These are phyloP conservation scores for Musa itinerans DNA, from an alignment of 176 grass and related monocot species.

Conservation along the genomic window DNA sequence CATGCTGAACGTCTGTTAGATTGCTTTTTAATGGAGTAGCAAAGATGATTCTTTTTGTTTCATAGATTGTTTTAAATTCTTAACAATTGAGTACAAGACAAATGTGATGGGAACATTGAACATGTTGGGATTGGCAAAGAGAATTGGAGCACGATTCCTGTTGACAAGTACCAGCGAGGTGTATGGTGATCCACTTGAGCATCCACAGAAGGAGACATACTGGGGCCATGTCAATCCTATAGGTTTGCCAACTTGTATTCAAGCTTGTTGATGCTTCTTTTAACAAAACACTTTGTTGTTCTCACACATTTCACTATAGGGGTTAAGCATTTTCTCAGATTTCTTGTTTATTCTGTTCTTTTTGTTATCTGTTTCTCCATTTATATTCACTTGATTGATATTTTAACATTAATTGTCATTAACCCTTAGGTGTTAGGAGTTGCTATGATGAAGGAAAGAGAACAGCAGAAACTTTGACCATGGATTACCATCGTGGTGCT, in stretches of 20 bases:
- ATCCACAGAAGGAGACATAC: slow-evolving; percentile 92
- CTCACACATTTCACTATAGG: too few relatives aligned
- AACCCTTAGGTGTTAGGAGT: slow-evolving; percentile 66
- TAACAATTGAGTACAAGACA: slow-evolving; percentile 72
- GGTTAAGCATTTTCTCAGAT: background rate
- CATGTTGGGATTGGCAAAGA: slow-evolving; percentile 93
- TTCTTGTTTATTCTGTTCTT: background rate
- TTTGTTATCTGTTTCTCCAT: background rate
- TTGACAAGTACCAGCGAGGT: slow-evolving; percentile 92
- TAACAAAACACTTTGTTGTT: background rate
- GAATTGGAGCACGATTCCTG: slow-evolving; percentile 75
- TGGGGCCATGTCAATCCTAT: slow-evolving; percentile 98
- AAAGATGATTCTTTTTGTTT: background rate
- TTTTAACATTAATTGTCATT: background rate
- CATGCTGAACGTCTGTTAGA: too few relatives aligned
- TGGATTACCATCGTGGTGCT: slow-evolving; percentile 95
- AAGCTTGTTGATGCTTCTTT: background rate
- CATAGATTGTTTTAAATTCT: slow-evolving; percentile 21
- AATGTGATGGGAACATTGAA: slow-evolving; percentile 97
- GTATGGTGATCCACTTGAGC: slow-evolving; percentile 86
- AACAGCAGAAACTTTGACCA: slow-evolving; percentile 93
- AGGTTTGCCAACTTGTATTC: slow-evolving; percentile 36
- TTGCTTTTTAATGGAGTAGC: background rate
- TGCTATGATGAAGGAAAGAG: slow-evolving; percentile 97
- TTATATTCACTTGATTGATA: background rate